These are phyloP conservation scores for Lachancea nothofagi DNA, from an alignment of 805 yeast species.

Conservation along the genomic window DNA sequence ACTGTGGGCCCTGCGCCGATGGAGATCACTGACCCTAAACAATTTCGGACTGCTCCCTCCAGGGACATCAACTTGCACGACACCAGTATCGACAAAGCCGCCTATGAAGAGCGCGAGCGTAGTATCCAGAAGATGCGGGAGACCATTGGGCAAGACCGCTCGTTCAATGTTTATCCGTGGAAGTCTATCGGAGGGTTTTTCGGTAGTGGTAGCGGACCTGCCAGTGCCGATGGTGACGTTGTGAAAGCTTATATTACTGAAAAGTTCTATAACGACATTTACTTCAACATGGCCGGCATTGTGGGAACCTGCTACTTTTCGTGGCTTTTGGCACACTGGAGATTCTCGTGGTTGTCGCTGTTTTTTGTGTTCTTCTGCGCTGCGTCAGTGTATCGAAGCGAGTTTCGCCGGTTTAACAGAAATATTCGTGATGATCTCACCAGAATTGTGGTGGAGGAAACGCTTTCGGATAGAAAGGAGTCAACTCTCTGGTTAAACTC, in stretches of 20 bases:
- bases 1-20: conserved; percentile 29
- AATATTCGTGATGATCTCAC: conserved; percentile 72
- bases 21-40: conserved; percentile 26
- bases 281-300: conserved; percentile 59
- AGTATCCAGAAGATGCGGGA: conserved; percentile 15
- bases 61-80: conserved; percentile 27
- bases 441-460: conserved; percentile 57
- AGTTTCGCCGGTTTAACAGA: conserved; percentile 69
- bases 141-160: conserved; percentile 13
- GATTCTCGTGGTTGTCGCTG: conserved; percentile 61
- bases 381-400: conserved; percentile 63
- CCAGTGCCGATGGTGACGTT: conserved; percentile 28
- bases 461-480: conserved; percentile 58
- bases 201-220: conserved; percentile 16
- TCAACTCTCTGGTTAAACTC: conserved; percentile 79
- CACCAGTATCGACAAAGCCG: conserved; percentile 27
- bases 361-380: conserved; percentile 54
- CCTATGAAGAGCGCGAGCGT: conserved; percentile 11
- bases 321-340: conserved; percentile 58
- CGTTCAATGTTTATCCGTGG: conserved; percentile 34
- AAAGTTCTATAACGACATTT: conserved; percentile 66
- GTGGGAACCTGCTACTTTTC: conserved; percentile 69
- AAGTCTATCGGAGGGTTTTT: conserved; percentile 29
- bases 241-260: conserved; percentile 60
- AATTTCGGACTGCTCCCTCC: conserved; percentile 18